Percentiles rank a stretch among this genome's conserved stretches.
Evolutionary conservation across 1,139 yeast species (phyloP).

Genomic region (Zygosaccharomyces sapae): DNA sequence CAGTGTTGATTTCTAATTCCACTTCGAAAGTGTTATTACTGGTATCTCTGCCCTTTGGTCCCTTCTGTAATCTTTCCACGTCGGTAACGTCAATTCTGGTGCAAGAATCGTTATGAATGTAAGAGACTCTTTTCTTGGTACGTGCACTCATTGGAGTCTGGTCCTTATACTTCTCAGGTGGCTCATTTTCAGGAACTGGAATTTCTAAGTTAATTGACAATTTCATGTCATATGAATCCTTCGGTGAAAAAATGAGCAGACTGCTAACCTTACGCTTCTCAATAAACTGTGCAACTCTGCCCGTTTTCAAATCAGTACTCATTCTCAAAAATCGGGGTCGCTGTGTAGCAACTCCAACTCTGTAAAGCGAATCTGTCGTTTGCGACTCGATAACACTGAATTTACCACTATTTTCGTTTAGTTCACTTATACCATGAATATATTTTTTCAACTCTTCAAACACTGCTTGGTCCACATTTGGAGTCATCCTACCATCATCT

Average conservation of each 20-base stretch:
- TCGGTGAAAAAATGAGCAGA: constrained; percentile 68
- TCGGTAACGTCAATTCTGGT: constrained; percentile 68
- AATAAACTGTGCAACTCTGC: constrained; percentile 62
- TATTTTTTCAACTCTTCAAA: constrained; percentile 57
- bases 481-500: constrained; percentile 57
- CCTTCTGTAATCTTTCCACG: constrained; percentile 49
- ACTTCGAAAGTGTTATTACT: constrained; percentile 45
- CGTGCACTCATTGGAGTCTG: constrained; percentile 52
- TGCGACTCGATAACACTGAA: constrained; percentile 40
- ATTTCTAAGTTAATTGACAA: constrained; percentile 72
- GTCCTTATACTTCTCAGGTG: constrained; percentile 47
- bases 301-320: constrained; percentile 63
- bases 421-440: constrained; percentile 52
- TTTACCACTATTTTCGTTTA: constrained; percentile 42
- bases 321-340: constrained; percentile 61
- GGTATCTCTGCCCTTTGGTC: constrained; percentile 40
- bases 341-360: constrained; percentile 39
- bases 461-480: constrained; percentile 67
- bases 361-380: constrained; percentile 40
- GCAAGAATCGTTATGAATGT: constrained; percentile 62
- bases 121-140: constrained; percentile 60
- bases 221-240: constrained; percentile 71
- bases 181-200: constrained; percentile 54
- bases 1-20: constrained; percentile 70
- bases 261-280: constrained; percentile 70